These are phyloP conservation scores for Fusarium nodosum DNA, from an alignment of 2,329 filamentous ascomycete species.

Conservation along the genomic window DNA sequence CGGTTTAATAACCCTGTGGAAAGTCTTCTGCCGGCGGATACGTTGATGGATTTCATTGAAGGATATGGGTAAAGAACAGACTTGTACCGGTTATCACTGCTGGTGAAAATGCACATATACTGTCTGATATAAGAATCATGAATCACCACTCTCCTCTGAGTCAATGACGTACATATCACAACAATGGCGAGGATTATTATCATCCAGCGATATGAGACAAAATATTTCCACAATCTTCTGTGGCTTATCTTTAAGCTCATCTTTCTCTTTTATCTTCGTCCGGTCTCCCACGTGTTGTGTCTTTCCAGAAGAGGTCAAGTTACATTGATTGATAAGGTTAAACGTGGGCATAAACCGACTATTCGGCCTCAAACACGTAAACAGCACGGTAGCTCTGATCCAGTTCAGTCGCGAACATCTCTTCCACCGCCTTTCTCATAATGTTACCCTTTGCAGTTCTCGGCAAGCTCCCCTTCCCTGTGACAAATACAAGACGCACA, in stretches of 20 bases:
- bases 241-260: too few relatives aligned
- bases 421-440: constrained; percentile 8
- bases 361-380: neutral
- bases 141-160: constrained; percentile 28
- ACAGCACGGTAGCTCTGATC: rapidly evolving
- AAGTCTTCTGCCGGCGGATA: neutral
- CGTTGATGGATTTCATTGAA: neutral
- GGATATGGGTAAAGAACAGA: rapidly evolving
- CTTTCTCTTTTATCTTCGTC: too few relatives aligned
- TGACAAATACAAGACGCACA: constrained; percentile 1
- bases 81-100: rapidly evolving
- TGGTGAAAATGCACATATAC: constrained; percentile 12
- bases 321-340: neutral
- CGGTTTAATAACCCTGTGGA: constrained; percentile 20
- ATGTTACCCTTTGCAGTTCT: constrained; percentile 18
- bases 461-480: neutral
- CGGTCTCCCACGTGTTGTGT: too few relatives aligned
- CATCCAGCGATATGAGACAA: constrained; percentile 6
- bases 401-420: neutral
- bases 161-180: constrained; percentile 27
- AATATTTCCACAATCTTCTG: neutral
- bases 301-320: neutral
- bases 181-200: neutral
- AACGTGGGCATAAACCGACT: neutral
- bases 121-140: neutral